Conservation (phyloP, 106 monocot species). For the Alisma plantagoaquatica region DNA sequence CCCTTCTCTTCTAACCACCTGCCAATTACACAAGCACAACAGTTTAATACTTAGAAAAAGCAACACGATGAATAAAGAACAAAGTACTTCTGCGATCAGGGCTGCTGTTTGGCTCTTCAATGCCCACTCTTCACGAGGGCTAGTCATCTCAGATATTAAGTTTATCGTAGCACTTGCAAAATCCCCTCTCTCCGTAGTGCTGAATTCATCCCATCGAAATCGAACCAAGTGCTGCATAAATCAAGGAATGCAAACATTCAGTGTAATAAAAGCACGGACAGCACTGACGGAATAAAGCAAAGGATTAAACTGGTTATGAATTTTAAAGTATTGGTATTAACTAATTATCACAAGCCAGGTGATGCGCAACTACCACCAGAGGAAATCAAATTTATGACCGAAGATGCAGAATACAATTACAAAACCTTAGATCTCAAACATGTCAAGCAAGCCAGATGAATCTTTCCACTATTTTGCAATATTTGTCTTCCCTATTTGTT, state of each 20-base stretch:
- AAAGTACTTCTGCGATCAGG: constrained; percentile 85
- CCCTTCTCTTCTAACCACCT: constrained; percentile 92
- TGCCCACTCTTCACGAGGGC: constrained; percentile 81
- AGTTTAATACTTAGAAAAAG: background rate
- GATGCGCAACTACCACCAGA: background rate
- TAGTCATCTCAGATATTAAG: constrained; percentile 54
- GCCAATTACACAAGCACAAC: constrained; percentile 5
- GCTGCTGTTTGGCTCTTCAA: constrained; percentile 94
- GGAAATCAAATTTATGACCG: background rate
- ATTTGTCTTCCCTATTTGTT: no score
- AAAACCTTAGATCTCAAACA: no score
- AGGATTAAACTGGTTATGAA: no score
- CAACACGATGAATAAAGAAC: background rate
- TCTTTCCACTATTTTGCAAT: no score
- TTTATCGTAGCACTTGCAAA: constrained; percentile 62
- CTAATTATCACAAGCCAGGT: no score
- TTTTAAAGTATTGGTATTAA: no score
- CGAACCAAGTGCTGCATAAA: constrained; percentile 79
- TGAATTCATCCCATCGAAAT: constrained; percentile 89
- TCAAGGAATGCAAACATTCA: background rate
- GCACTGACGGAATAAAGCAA: no score
- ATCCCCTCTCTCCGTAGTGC: constrained; percentile 42
- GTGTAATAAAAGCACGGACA: background rate
- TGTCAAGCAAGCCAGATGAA: no score
- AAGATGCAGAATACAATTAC: background rate